These are phyloP conservation scores for Prunus campanulata DNA, from an alignment of 306 rosid genomes.

Conservation along the genomic window DNA sequence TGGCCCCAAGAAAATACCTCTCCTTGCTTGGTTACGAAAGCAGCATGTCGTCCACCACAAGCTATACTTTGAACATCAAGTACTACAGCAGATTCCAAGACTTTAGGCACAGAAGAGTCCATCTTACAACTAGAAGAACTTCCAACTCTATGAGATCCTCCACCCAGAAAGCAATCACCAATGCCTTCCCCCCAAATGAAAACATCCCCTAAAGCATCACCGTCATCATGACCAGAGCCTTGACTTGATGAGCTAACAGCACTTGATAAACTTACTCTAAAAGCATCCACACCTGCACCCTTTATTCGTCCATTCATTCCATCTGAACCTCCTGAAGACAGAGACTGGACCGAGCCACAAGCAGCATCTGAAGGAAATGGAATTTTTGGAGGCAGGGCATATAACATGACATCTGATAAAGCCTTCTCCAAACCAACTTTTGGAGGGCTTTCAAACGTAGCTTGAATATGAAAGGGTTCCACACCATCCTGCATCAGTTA, in stretches of 20 bases:
- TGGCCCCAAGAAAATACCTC: constrained; percentile 98
- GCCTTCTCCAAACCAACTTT: constrained; percentile 75
- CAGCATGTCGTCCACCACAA: constrained; percentile 92
- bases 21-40: constrained; percentile 90
- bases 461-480: constrained; percentile 65
- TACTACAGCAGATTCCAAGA: constrained; percentile 86
- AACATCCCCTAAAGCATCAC: constrained; percentile 90
- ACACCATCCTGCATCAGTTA: constrained; percentile 54
- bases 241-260: constrained; percentile 97
- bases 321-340: constrained; percentile 78
- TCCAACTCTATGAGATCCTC: constrained; percentile 63
- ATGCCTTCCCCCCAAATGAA: constrained; percentile 94
- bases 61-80: constrained; percentile 88
- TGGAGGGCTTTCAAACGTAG: constrained; percentile 65
- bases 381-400: constrained; percentile 63
- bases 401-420: constrained; percentile 58
- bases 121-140: constrained; percentile 51
- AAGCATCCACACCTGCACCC: constrained; percentile 50
- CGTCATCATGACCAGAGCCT: constrained; percentile 91
- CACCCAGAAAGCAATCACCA: constrained; percentile 77
- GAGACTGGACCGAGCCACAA: constrained; percentile 62
- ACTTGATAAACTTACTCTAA: constrained; percentile 92
- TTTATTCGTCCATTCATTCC: constrained; percentile 64
- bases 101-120: constrained; percentile 74
- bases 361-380: constrained; percentile 69